These are phyloP conservation scores for Penicillium malachiteum DNA, from an alignment of 495 filamentous ascomycete species.

Conservation along the genomic window DNA sequence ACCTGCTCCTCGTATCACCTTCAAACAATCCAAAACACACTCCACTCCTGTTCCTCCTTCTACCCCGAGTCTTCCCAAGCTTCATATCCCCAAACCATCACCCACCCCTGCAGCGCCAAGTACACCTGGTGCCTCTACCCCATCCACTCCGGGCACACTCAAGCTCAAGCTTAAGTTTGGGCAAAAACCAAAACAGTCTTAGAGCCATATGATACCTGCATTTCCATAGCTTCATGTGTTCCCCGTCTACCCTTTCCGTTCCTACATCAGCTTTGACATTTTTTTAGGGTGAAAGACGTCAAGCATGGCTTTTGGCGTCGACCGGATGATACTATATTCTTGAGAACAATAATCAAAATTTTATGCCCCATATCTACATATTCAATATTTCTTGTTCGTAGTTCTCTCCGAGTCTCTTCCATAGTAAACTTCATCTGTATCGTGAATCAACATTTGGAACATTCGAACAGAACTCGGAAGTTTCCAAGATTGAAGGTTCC, in stretches of 20 bases:
- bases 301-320: slow-evolving; percentile 20
- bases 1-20: slow-evolving; percentile 44
- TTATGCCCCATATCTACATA: background rate
- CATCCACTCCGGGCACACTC: slow-evolving; percentile 36
- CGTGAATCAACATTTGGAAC: too few species aligned
- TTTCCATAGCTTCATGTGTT: slow-evolving; percentile 19
- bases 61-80: slow-evolving; percentile 28
- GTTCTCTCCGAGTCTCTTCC: too few species aligned
- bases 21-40: slow-evolving; percentile 42
- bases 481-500: too few species aligned
- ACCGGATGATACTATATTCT: slow-evolving; percentile 3
- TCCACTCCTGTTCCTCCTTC: slow-evolving; percentile 23
- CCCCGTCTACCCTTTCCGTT: slow-evolving; percentile 8
- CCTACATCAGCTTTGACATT: background rate
- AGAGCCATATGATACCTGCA: slow-evolving; percentile 1
- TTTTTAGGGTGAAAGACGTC: background rate
- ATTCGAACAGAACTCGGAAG: too few species aligned
- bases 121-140: slow-evolving; percentile 26
- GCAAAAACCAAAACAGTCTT: slow-evolving; percentile 33
- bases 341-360: slow-evolving; percentile 10
- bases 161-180: slow-evolving; percentile 48
- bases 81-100: slow-evolving; percentile 39
- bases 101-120: slow-evolving; percentile 17
- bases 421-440: too few species aligned
- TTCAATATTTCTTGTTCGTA: too few species aligned